Evolutionary conservation across 202 grass and related monocot genomes (phyloP).

Genomic region (Thinopyrum obtusiflorum): DNA sequence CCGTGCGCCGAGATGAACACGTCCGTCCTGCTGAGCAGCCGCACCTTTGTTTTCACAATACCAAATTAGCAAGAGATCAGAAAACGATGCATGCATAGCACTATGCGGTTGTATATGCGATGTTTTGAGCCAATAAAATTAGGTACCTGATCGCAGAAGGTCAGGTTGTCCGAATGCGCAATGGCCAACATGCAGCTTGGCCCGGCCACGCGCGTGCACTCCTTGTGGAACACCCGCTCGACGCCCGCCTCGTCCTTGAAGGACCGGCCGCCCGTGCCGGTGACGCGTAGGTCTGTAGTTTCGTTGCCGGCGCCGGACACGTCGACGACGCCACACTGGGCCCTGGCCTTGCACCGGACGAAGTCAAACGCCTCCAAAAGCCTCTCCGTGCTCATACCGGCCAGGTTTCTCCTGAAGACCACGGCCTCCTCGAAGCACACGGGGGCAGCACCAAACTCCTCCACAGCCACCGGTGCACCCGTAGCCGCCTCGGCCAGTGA

Average conservation of each 20-base stretch:
- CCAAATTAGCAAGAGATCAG: neutral
- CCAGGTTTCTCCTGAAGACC: constrained; percentile 51
- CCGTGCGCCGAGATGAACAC: constrained; percentile 60
- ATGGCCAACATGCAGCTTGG: constrained; percentile 37
- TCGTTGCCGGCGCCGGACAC: neutral
- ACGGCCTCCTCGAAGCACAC: constrained; percentile 71
- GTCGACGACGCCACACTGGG: constrained; percentile 29
- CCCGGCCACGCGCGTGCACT: constrained; percentile 28
- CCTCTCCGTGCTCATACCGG: constrained; percentile 28
- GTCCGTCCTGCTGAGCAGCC: constrained; percentile 56
- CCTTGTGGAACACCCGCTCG: constrained; percentile 34
- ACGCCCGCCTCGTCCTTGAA: constrained; percentile 66
- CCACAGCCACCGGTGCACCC: too few species aligned
- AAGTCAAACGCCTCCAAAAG: constrained; percentile 38
- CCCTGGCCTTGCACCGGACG: constrained; percentile 63
- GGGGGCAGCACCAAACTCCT: neutral
- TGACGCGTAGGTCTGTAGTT: constrained; percentile 13
- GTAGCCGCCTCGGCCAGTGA: too few species aligned
- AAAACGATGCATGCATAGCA: neutral
- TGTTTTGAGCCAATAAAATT: too few species aligned
- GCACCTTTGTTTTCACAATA: constrained; percentile 37
- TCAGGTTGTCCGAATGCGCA: constrained; percentile 36
- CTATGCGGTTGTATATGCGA: neutral
- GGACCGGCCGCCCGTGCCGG: constrained; percentile 37
- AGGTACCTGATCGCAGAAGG: constrained; percentile 60